Conservation (phyloP, 2,329 filamentous ascomycete species). For the Tolypocladium endophyticum region DNA sequence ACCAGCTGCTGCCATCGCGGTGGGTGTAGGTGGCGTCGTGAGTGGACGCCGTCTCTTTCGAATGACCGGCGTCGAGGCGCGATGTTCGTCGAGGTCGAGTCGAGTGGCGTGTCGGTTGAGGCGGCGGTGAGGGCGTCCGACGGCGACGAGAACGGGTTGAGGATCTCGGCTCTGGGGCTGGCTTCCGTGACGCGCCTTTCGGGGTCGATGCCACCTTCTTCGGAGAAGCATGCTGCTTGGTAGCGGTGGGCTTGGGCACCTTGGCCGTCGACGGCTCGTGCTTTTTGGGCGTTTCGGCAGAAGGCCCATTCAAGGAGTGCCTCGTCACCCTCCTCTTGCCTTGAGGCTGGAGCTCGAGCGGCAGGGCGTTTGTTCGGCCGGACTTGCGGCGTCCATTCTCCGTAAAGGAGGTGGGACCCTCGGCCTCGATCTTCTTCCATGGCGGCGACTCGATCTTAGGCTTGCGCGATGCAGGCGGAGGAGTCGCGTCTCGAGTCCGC, state of each 20-base stretch:
- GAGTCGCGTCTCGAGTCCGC: conserved; percentile 41
- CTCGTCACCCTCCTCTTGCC: conserved; percentile 42
- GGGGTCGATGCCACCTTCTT: conserved; percentile 16
- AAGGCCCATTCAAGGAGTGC: conserved; percentile 22
- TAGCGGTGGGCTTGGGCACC: conserved; percentile 13
- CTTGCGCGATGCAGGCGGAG: conserved; percentile 31
- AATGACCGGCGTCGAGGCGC: conserved; percentile 21
- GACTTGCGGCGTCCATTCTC: conserved; percentile 62
- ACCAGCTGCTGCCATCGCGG: conserved; percentile 15
- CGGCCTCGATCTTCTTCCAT: conserved; percentile 78
- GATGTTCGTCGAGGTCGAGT: conserved; percentile 32
- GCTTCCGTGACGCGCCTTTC: conserved; percentile 19
- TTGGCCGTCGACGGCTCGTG: conserved; percentile 14
- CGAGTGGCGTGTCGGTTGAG: conserved; percentile 27
- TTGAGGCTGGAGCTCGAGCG: conserved; percentile 39
- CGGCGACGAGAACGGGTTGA: conserved; percentile 24
- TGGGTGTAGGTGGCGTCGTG: conserved; percentile 6
- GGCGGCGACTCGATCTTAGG: conserved; percentile 61
- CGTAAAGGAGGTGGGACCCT: conserved; percentile 79
- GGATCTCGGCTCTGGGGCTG: conserved; percentile 15
- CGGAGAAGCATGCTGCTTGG: conserved; percentile 14
- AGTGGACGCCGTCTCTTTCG: conserved; percentile 4
- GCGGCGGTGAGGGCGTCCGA: conserved; percentile 29
- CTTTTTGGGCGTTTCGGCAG: conserved; percentile 21
- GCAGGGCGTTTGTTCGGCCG: conserved; percentile 49